phyloP scores from a whole-genome alignment of 768 basidiomycete species.

The Amyloporia xantha region DNA sequence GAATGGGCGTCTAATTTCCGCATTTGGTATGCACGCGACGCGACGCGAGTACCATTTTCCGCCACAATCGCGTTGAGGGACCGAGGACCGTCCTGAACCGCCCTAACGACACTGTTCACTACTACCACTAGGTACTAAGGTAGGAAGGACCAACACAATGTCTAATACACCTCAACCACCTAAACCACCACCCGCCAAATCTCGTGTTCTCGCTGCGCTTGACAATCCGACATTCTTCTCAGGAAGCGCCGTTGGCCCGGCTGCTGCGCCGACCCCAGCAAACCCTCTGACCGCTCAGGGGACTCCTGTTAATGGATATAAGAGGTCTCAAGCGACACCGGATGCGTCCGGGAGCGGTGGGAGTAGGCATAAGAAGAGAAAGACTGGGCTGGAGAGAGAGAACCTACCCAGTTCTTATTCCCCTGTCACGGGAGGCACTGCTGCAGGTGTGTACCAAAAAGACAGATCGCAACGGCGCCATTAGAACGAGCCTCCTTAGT shows the following conservation, averaged over 20 bases:
- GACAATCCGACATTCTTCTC: slow-evolving; percentile 12
- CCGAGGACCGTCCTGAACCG: background rate
- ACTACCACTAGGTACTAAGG: too few species aligned
- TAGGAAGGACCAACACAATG: too few species aligned
- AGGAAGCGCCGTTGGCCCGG: background rate
- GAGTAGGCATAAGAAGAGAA: slow-evolving; percentile 3
- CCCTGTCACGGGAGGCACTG: background rate
- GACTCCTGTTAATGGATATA: background rate
- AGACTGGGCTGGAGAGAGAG: background rate
- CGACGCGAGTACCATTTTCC: background rate
- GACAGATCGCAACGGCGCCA: background rate
- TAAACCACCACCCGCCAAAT: slow-evolving; percentile 7
- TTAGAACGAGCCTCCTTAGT: too few species aligned
- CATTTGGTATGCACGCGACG: too few species aligned
- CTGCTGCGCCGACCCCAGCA: background rate
- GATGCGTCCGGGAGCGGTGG: background rate
- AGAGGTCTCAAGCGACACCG: background rate
- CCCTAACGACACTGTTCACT: too few species aligned
- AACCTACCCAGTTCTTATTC: background rate
- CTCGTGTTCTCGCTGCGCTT: slow-evolving; percentile 18
- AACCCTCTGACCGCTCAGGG: background rate
- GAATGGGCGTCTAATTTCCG: too few species aligned
- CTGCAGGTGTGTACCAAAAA: background rate
- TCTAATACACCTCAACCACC: background rate
- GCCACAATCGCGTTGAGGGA: background rate